A percentile compares a stretch with the other conserved stretches of the same genome.
Conservation (phyloP, 208 protist genomes). For the Naegleria lovaniensis region DNA sequence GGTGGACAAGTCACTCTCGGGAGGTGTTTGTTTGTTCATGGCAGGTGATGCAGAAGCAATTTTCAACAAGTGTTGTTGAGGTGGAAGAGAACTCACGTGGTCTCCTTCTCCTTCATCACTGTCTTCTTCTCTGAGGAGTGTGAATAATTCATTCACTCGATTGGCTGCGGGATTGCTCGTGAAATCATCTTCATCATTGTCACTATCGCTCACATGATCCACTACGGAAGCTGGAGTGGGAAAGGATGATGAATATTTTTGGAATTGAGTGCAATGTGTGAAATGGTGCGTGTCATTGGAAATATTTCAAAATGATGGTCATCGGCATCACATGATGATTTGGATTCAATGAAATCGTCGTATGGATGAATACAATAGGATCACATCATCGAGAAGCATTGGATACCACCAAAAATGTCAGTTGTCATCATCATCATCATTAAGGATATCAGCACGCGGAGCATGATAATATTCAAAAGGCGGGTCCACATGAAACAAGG, state of each 20-base stretch:
- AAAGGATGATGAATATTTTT: not conserved
- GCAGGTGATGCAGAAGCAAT: not conserved
- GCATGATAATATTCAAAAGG: no score
- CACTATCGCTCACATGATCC: not conserved
- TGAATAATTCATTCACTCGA: not conserved
- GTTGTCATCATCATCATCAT: no score
- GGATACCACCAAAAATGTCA: no score
- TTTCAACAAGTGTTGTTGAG: no score
- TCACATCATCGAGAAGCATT: no score
- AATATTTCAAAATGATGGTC: not conserved
- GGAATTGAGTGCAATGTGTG: not conserved
- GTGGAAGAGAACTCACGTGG: not conserved
- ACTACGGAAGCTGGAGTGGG: not conserved
- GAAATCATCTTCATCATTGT: not conserved
- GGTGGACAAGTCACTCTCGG: not conserved
- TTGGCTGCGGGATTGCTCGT: not conserved
- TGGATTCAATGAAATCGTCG: no score
- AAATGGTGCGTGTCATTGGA: not conserved
- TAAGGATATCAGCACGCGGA: no score
- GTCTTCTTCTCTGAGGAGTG: not conserved
- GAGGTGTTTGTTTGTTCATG: not conserved
- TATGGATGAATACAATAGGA: no score
- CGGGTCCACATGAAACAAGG: no score
- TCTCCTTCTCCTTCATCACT: not conserved
- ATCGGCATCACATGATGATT: no score